Evolutionary conservation across 2,329 filamentous ascomycete species (phyloP), one percentile per base, ranked within the genome.

Genomic region (Dothidotthia symphoricarpi): DNA sequence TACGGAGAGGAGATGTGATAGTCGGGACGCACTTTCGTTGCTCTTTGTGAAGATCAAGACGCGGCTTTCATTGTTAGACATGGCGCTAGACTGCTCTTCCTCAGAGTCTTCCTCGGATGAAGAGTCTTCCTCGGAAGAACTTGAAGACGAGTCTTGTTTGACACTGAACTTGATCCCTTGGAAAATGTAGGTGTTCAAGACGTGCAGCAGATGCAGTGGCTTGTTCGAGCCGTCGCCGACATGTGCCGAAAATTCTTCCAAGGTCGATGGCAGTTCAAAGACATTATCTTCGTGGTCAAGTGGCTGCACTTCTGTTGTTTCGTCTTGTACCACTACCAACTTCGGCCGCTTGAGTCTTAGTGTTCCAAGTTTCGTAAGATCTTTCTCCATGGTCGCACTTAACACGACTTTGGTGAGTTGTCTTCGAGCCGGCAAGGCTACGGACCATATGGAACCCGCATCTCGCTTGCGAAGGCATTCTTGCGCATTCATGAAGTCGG

Each of bases 331-430:
- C 1, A 88, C 77, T 0, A 96, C 77, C 31, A 96, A 71, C 42
- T 78, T 85, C 3, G 93, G 91, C 35, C 86, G 76, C 17, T 76
- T 74, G 19, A 97, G 73, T 43, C 78, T 84, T 25, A 97, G 67
- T 1, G 81, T 83, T 38, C 80, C 84, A 14, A 97, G 71, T 43
- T 93, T 83, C 24, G 85, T 86, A 31, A 95, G 72, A 58, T 97
- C 89, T 40, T 82, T 78, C 2, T 90, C 95, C 81, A 97, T 88
- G 0, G 91, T 96, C 5, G 91, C 93, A 63, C 88, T 95, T 3
- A 96, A 76, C 35, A 97, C 78, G 13, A 96, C 76, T 67, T 96
- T 97, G 34, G 83, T 81, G 3, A 93, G 73, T 53, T 69, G 49
- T 53, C 55, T 47, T 1, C 69, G 59, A 50, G 60, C 48, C 49